A percentile compares a stretch with the other conserved stretches of the same genome.
Conservation (phyloP, 768 basidiomycete species). For the Hericium coralloides region DNA sequence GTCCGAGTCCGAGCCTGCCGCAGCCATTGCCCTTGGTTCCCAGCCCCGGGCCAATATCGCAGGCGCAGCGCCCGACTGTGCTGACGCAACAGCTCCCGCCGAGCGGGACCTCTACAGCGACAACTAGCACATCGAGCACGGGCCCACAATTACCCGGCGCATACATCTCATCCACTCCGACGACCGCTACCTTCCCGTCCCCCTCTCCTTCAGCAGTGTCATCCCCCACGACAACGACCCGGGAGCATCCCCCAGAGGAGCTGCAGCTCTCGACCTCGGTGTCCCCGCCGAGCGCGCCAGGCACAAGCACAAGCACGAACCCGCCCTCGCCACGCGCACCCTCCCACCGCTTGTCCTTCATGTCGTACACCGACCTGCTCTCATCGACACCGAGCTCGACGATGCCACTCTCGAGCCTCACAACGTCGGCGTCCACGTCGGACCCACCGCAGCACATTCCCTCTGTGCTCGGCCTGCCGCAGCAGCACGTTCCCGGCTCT, state of each 20-base stretch:
- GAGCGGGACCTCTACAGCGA: conserved; percentile 19
- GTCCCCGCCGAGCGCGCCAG: conserved; percentile 14
- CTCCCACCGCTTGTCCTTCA: conserved; percentile 75
- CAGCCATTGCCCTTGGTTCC: conserved; percentile 7
- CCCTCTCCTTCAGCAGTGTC: conserved; percentile 13
- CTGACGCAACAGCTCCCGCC: conserved; percentile 3
- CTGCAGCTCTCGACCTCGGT: conserved; percentile 11
- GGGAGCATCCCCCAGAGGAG: background rate
- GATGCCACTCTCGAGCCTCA: conserved; percentile 64
- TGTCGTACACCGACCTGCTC: conserved; percentile 82
- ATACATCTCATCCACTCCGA: conserved; percentile 18
- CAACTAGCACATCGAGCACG: conserved; percentile 27
- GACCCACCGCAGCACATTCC: conserved; percentile 73
- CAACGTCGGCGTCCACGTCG: conserved; percentile 43
- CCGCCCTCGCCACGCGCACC: conserved; percentile 36
- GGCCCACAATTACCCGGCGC: conserved; percentile 7
- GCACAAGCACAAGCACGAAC: conserved; percentile 26
- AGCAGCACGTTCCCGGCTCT: background rate
- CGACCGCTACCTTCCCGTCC: conserved; percentile 12
- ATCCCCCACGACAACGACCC: conserved; percentile 7
- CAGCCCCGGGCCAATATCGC: background rate
- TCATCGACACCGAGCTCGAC: conserved; percentile 66
- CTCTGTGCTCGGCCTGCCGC: conserved; percentile 39
- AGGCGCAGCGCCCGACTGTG: conserved; percentile 1
- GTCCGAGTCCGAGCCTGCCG: conserved; percentile 13